phyloP scores from a whole-genome alignment of 352 stramenopile genomes.

The Globisporangium megalacanthum region DNA sequence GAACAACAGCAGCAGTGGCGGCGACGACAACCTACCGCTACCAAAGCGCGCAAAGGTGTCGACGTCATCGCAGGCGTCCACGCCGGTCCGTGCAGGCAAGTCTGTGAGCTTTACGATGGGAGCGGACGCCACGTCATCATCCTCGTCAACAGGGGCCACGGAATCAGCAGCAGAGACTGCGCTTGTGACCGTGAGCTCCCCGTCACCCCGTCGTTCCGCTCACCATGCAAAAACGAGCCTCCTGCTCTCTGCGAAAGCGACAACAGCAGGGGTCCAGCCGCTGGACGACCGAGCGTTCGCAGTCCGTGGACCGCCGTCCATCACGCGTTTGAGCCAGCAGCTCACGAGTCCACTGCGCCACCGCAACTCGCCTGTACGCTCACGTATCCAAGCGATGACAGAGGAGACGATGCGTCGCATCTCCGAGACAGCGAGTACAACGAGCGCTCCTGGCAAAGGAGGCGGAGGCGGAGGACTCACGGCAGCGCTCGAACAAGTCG shows the following conservation, averaged over 20 bases:
- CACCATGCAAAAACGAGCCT: conserved; percentile 6
- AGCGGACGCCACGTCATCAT: background rate
- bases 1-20: conserved; percentile 4
- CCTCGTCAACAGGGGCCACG: background rate
- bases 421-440: conserved; percentile 1
- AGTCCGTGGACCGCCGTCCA: conserved; percentile 10
- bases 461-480: background rate
- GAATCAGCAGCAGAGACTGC: background rate
- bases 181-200: conserved; percentile 3
- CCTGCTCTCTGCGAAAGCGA: conserved; percentile 10
- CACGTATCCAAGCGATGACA: conserved; percentile 13
- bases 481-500: conserved; percentile 28
- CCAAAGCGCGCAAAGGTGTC: conserved; percentile 10
- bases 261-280: conserved; percentile 8
- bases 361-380: conserved; percentile 14
- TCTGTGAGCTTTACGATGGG: conserved; percentile 2
- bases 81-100: conserved; percentile 1
- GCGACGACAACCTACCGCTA: conserved; percentile 1
- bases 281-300: conserved; percentile 13
- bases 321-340: conserved; percentile 14
- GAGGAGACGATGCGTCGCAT: conserved; percentile 17
- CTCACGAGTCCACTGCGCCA: conserved; percentile 19
- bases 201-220: conserved; percentile 6
- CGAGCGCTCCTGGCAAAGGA: background rate
- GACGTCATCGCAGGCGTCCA: background rate